Base-by-base conservation (phyloP, 2,329 filamentous ascomycete genomes). In the Nigrospora oryzae region DNA sequence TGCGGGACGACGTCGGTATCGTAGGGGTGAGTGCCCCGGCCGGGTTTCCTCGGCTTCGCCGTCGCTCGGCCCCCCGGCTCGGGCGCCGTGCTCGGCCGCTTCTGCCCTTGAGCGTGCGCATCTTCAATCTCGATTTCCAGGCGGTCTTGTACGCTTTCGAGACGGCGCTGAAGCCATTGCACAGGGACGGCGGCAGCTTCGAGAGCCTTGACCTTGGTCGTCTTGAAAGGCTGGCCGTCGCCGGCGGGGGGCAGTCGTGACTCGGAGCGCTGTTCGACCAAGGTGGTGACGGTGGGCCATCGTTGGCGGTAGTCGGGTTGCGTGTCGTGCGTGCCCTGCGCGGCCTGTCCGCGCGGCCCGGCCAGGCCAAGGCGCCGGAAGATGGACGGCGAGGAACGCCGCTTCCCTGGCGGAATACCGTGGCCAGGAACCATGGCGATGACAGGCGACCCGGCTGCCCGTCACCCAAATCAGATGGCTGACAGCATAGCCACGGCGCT, bases 11-110 rank as follows among this genome's bases (percentile, higher is more conserved):
- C 32, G 1, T 51, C 56, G 5, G 57, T 61, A 36, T 62, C 57
- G 39, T 62, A 62, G 0, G 59, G 59, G 30, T 62, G 55, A 12
- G 52, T 61, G 46, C 58, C 60, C 40, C 54, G 51, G 5, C 59
- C 59, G 1, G 58, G 57, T 19, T 45, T 53, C 5, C 38, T 36
- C 6, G 12, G 47, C 48, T n/a, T 39, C 37, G 15, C 38, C 14
- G 13, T n/a, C 19, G 3, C 59, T 2, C 57, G 57, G 23, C 43
- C 53, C 5, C 39, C 33, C 7, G 12, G 45, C 48, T 15, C 38
- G 37, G 16, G 37, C 14, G 13, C 45, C 4, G 30, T 6, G 19
- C 42, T 56, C 8, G 38, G 34, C 17, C 43, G 38, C 36, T 50
- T 50, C 16, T 42, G 47, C 35, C 42, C 51, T 32, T 31, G 44